phyloP scores from a whole-genome alignment of 352 stramenopile species.

The Saprolegnia diclina region DNA sequence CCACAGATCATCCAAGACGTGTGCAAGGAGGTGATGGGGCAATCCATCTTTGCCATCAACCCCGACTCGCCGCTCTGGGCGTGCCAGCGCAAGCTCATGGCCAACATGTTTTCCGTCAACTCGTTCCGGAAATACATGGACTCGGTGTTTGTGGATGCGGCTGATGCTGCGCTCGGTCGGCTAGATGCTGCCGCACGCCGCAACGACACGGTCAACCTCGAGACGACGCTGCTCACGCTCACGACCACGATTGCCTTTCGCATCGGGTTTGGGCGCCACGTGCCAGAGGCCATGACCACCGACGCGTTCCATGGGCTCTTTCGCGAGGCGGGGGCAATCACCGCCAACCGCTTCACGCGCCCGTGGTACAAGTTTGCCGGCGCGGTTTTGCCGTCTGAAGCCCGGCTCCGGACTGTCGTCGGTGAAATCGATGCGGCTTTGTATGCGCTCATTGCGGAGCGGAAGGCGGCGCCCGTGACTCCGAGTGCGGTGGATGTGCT shows the following conservation, averaged over 20 bases:
- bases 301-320: slow-evolving; percentile 18
- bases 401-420: slow-evolving; percentile 6
- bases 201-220: slow-evolving; percentile 10
- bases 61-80: slow-evolving; percentile 31
- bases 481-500: slow-evolving; percentile 9
- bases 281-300: slow-evolving; percentile 18
- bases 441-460: slow-evolving; percentile 8
- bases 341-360: slow-evolving; percentile 23
- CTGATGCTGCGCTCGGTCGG: not conserved
- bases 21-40: slow-evolving; percentile 56
- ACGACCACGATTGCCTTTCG: slow-evolving; percentile 26
- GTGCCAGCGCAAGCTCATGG: slow-evolving; percentile 26
- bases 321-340: slow-evolving; percentile 17
- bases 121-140: slow-evolving; percentile 28
- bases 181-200: not conserved
- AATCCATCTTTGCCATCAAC: slow-evolving; percentile 72
- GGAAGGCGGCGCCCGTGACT: not conserved
- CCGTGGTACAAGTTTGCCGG: slow-evolving; percentile 25
- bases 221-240: slow-evolving; percentile 17
- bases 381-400: slow-evolving; percentile 14
- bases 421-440: slow-evolving; percentile 13
- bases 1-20: slow-evolving; percentile 58
- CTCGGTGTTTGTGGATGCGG: slow-evolving; percentile 21
- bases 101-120: slow-evolving; percentile 28
- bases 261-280: slow-evolving; percentile 24